Evolutionary conservation across 2,329 filamentous ascomycete species (phyloP), one percentile per base, ranked within the genome.

Genomic region (Exserohilum rostratum): DNA sequence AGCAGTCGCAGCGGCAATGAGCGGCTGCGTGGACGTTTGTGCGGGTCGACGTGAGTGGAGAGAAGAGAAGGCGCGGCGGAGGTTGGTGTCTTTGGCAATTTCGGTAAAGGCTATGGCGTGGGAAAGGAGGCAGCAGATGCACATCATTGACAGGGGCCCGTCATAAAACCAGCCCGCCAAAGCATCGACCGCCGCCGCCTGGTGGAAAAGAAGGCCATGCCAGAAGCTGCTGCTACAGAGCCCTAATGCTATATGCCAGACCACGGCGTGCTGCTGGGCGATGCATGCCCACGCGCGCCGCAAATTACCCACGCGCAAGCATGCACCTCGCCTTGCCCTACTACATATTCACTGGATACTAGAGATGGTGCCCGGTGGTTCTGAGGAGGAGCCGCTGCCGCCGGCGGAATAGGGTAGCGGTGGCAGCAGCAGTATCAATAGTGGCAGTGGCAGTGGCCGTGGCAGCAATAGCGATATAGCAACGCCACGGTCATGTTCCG

Each of bases 41-140:
- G 52, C 37, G 55, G 46, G 46, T 61, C 62, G 65, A 63, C 65
- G 68, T 64, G 67, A 61, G 68, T 69, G 64, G 60, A 62, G 68
- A 61, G 64, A 57, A 54, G 57, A 60, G 66, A 60, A 65, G 61
- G 66, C 61, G 67, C 68, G 66, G 68, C 68, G 64, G 65, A 63
- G 60, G 57, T 37, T 57, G 35, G 35, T 47, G 45, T 48, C 38
- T 40, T 53, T 46, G 46, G 54, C 38, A 63, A 63, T 63, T 46
- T 63, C 58, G 57, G 40, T 53, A 58, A 50, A 54, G 55, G 47
- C 38, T 45, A 43, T 53, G 40, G 51, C 51, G 49, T 54, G 56
- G 55, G 48, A 52, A 55, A 57, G 54, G 60, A 55, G 54, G 58
- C 54, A 51, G 54, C 46, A 40, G 35, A 55, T 61, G 58, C 60